Evolutionary conservation across 495 filamentous ascomycete species (phyloP), one percentile per base, ranked within the genome.

Genomic region (Darksidea phi): DNA sequence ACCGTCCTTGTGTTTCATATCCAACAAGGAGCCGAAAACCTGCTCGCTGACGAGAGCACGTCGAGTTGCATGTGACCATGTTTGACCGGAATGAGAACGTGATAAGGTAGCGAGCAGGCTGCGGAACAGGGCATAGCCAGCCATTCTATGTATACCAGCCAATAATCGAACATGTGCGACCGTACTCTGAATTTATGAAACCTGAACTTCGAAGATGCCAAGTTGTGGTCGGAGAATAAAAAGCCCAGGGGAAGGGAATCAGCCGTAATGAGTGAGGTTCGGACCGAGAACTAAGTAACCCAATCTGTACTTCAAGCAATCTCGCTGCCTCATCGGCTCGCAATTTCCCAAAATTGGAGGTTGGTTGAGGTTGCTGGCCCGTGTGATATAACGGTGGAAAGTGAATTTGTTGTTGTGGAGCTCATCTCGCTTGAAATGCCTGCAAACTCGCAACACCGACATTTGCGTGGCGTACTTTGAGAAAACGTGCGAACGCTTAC

Each of bases 361-460:
- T 58, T 34, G 2, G 13, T 21, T 5, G 20, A 13, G 24, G 46
- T 32, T 36, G 47, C 32, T 10, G 28, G 28, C 28, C 28, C 28
- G 28, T 32, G 28, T 32, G 28, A 32, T 32, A 4, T 32, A 3
- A 10, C 28, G 28, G 28, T 32, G 28, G 28, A 32, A 32, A 32
- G 28, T 32, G 28, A 32, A 4, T 32, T 32, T 61, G 54, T 38
- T 62, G 64, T 62, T 62, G 64, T 67, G 64, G 64, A 67, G 52
- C 64, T 67, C 64, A 67, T 67, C 46, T 67, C 64, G 64, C 64
- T 67, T 67, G 38, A 7, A 26, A 50, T 54, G 55, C 62, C 55
- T 48, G 54, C 53, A 52, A 48, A 48, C 54, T 54, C 41, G 53
- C 46, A 49, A 45, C 12, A 20, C 34, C 17, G 38, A 6, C 10